Base-by-base conservation (phyloP, 768 basidiomycete genomes). In the Russula sp. region DNA sequence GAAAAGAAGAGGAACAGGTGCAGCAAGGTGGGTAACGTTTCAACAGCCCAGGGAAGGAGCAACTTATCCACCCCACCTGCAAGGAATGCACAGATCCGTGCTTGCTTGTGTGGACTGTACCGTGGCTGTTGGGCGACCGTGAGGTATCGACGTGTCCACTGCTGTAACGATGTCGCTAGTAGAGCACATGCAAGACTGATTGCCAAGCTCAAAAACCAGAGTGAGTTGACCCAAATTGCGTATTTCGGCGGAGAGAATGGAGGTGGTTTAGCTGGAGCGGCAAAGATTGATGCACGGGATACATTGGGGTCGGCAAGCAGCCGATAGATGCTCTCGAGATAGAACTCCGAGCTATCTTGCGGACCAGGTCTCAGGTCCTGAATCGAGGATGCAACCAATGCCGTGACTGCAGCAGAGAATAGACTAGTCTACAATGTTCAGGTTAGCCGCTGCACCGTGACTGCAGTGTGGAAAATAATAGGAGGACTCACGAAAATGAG, bases 181-280 rank as follows among this genome's bases (percentile, higher is more conserved):
- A 52, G 2, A 6, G 56, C 62, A 14, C 56, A 22, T n/a, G 42
- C 7, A 16, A 63, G 37, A 5, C 35, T 53, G 13, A 47, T 34
- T 4, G 22, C 20, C 34, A 58, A 31, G 50, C 62, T 63, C 44
- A 59, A 44, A 20, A 57, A 53, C 56, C 56, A 58, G n/a, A 63
- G 57, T 2, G 51, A 20, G 32, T 63, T 63, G 37, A 52, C 50
- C 56, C 56, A 59, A 40, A 59, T 53, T 8, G 51, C 47, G 40
- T 51, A 44, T 2, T 6, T 10, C 6, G 62, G 62, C 1, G 62
- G 55, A 47, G 55, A 45, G 42, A 63, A 48, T 0, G 40, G n/a
- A n/a, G 51, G 37, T 2, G 57, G 57, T 11, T 34, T 3, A 1
- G 32, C 6, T 8, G 42, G n/a, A 16, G 31, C 9, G 34, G 35